Evolutionary conservation across 2,329 filamentous ascomycete genomes (phyloP).

Genomic region (Clathrospora elynae): DNA sequence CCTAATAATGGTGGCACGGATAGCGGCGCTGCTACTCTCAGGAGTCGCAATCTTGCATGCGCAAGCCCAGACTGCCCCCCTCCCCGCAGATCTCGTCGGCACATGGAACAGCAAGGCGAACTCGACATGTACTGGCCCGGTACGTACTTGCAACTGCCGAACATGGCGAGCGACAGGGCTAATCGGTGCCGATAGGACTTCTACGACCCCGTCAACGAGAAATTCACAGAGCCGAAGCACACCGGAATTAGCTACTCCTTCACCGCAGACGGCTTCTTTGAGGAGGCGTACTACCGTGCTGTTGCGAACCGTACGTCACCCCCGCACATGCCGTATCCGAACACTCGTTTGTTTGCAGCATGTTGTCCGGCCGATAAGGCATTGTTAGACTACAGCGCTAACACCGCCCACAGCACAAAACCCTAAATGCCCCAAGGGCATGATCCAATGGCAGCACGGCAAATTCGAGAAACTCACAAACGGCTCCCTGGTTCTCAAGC

Average conservation of each 20-base stretch:
- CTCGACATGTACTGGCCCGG: slow-evolving; percentile 70
- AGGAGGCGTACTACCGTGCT: slow-evolving; percentile 72
- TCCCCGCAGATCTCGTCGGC: slow-evolving; percentile 59
- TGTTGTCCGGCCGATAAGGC: too few species aligned
- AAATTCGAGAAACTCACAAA: slow-evolving; percentile 62
- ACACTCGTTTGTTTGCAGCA: too few species aligned
- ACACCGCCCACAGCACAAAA: slow-evolving; percentile 55
- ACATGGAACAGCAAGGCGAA: slow-evolving; percentile 75
- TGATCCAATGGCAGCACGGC: slow-evolving; percentile 77
- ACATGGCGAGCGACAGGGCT: slow-evolving; percentile 5
- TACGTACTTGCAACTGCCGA: slow-evolving; percentile 48
- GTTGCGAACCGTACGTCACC: slow-evolving; percentile 67
- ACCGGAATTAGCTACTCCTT: slow-evolving; percentile 78
- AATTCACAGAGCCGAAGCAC: slow-evolving; percentile 66
- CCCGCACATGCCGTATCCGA: neutral
- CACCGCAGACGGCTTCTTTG: slow-evolving; percentile 68
- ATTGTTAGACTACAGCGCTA: slow-evolving; percentile 17
- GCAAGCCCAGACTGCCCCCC: slow-evolving; percentile 39
- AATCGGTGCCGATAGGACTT: slow-evolving; percentile 59
- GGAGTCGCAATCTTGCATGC: slow-evolving; percentile 45
- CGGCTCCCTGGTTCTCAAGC: slow-evolving; percentile 63
- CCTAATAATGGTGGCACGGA: slow-evolving; percentile 31
- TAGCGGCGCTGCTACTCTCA: slow-evolving; percentile 40
- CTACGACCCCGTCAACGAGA: slow-evolving; percentile 70
- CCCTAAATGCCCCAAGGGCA: slow-evolving; percentile 65